phyloP scores from a whole-genome alignment of 1,284 basidiomycete genomes.

The Boletus semigastroideus region DNA sequence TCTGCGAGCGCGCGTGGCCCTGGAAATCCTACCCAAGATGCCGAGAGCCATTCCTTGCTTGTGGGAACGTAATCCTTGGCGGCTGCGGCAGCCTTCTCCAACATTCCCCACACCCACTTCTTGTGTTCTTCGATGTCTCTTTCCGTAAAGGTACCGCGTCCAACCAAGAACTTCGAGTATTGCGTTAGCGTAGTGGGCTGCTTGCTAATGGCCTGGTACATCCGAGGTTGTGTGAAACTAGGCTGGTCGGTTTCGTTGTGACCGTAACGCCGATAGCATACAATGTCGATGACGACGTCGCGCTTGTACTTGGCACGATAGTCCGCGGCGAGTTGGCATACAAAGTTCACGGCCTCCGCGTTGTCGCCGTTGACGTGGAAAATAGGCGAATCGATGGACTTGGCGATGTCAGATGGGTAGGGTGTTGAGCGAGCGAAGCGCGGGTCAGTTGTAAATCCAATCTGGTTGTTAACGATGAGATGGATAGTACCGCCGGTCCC shows the following conservation, averaged over 20 bases:
- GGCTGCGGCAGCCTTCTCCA: constrained; percentile 89
- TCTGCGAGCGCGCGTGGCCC: constrained; percentile 95
- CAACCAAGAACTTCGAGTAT: constrained; percentile 90
- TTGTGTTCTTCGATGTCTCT: constrained; percentile 98
- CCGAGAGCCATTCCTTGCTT: constrained; percentile 95
- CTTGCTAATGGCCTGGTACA: constrained; percentile 97
- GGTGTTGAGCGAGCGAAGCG: constrained; percentile 97
- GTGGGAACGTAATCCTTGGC: constrained; percentile 95
- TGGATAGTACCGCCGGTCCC: constrained; percentile 98
- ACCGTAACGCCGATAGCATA: constrained; percentile 98
- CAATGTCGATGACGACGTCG: constrained; percentile 98
- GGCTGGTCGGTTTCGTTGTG: constrained; percentile 99
- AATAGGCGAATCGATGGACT: constrained; percentile 97
- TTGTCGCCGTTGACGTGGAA: constrained; percentile 99
- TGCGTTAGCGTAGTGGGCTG: constrained; percentile 91
- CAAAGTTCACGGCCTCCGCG: constrained; percentile 96
- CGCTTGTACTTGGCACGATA: constrained; percentile 99
- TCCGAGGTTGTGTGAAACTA: constrained; percentile 96
- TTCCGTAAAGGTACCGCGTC: constrained; percentile 92
- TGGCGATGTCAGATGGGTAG: constrained; percentile 99
- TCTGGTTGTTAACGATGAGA: constrained; percentile 99
- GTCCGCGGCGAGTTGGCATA: constrained; percentile 97
- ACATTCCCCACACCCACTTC: constrained; percentile 99
- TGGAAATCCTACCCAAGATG: constrained; percentile 98
- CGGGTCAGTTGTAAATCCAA: constrained; percentile 99